Percentiles rank a stretch among this genome's conserved stretches.
Conservation (phyloP, 2,329 filamentous ascomycete species). For the Penicillium sumatraense region DNA sequence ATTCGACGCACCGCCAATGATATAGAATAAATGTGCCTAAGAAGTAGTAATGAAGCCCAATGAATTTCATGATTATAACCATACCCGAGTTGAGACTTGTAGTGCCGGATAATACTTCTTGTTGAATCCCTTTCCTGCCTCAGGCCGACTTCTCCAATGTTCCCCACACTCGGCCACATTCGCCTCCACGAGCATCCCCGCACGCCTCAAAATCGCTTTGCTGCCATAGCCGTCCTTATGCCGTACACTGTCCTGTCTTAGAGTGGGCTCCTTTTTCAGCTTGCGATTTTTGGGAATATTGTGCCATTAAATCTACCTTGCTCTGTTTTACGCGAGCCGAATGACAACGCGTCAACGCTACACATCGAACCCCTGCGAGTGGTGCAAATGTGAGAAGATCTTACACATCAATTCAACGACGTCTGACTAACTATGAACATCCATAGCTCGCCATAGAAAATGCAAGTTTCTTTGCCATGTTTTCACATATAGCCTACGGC, state of each 20-base stretch:
- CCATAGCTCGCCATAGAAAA: slow-evolving; percentile 9
- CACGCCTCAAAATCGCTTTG: background rate
- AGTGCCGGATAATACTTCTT: background rate
- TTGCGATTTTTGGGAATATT: too few species aligned
- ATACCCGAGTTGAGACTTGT: too few species aligned
- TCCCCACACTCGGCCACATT: background rate
- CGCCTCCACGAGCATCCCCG: background rate
- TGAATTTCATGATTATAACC: too few species aligned
- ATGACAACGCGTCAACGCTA: slow-evolving; percentile 11
- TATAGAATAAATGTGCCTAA: too few species aligned
- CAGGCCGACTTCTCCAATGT: background rate
- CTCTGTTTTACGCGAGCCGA: too few species aligned
- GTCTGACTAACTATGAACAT: background rate
- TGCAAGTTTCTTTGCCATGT: background rate
- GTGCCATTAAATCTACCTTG: too few species aligned
- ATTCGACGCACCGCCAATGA: slow-evolving; percentile 10
- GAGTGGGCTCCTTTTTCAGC: too few species aligned
- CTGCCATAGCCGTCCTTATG: background rate
- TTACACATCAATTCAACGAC: background rate
- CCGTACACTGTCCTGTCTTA: background rate
- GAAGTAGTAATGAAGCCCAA: too few species aligned
- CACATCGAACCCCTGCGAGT: slow-evolving; percentile 9
- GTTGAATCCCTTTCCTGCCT: background rate
- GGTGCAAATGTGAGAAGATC: slow-evolving; percentile 7
- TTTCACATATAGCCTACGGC: too few species aligned